Conservation (phyloP, 805 yeast genomes). For the Metschnikowia santaceciliae region DNA sequence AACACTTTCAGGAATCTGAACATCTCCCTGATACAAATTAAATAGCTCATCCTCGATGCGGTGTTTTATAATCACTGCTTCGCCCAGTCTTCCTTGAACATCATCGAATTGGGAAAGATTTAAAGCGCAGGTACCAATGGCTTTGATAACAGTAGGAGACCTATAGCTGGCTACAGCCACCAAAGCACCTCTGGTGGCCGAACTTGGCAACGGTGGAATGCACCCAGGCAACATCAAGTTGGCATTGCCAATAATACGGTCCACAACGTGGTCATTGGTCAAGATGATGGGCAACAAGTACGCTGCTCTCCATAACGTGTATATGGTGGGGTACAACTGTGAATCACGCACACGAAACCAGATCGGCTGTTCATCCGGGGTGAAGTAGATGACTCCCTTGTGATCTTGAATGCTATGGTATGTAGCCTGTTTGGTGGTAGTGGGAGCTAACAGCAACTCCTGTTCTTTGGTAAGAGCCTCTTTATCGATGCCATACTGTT, state of each 20-base stretch:
- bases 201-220: constrained; percentile 52
- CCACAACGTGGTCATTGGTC: constrained; percentile 74
- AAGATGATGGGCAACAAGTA: constrained; percentile 59
- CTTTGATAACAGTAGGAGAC: constrained; percentile 60
- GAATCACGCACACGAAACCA: constrained; percentile 66
- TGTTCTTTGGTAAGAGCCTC: constrained; percentile 39
- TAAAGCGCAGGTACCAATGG: constrained; percentile 61
- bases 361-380: constrained; percentile 60
- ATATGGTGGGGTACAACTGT: constrained; percentile 63
- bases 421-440: constrained; percentile 56
- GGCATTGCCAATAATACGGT: constrained; percentile 72
- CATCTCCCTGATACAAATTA: constrained; percentile 46
- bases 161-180: constrained; percentile 69
- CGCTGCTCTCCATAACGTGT: constrained; percentile 68
- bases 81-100: constrained; percentile 66
- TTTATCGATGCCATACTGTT: constrained; percentile 37
- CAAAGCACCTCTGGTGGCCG: constrained; percentile 47
- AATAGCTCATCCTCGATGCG: constrained; percentile 62
- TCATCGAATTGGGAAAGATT: constrained; percentile 42
- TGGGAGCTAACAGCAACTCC: constrained; percentile 44
- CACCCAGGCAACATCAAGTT: constrained; percentile 75
- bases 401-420: constrained; percentile 50
- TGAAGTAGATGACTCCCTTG: constrained; percentile 64
- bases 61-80: constrained; percentile 74
- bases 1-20: constrained; percentile 25